Evolutionary conservation across 345 rosid genomes (phyloP).

Genomic region (Atalantia buxifolia): DNA sequence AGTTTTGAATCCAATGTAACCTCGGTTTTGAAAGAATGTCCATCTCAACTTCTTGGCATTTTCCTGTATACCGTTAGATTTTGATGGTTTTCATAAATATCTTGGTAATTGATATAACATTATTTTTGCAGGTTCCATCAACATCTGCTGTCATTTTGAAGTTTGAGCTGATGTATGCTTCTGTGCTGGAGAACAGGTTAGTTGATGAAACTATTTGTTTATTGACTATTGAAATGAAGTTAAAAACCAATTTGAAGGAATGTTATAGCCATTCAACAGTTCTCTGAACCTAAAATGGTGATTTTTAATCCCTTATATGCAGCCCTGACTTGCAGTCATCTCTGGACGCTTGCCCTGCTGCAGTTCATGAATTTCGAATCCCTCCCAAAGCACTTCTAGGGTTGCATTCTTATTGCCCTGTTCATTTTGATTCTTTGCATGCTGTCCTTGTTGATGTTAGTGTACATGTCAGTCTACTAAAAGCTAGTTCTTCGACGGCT

Average conservation of each 20-base stretch:
- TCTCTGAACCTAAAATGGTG: constrained; percentile 4
- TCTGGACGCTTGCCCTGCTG: constrained; percentile 50
- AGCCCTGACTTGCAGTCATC: constrained; percentile 50
- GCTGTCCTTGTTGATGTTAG: constrained; percentile 77
- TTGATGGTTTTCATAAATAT: neutral
- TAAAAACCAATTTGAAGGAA: neutral
- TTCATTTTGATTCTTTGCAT: constrained; percentile 87
- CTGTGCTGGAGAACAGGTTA: constrained; percentile 50
- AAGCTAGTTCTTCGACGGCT: constrained; percentile 42
- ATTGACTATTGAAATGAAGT: neutral
- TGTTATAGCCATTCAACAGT: neutral
- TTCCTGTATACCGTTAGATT: neutral
- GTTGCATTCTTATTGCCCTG: constrained; percentile 91
- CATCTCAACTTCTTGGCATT: neutral
- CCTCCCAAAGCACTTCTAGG: constrained; percentile 93
- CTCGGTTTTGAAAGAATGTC: neutral
- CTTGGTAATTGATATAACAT: neutral
- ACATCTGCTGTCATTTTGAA: constrained; percentile 81
- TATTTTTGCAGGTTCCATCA: constrained; percentile 47
- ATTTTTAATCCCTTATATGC: constrained; percentile 17
- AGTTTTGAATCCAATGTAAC: neutral
- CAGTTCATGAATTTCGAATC: constrained; percentile 84
- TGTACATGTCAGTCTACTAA: constrained; percentile 70
- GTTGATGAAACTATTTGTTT: constrained; percentile 12
- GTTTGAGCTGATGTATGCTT: constrained; percentile 90